Evolutionary conservation across 305 asterid species (phyloP).

Genomic region (Nicotiana rustica): DNA sequence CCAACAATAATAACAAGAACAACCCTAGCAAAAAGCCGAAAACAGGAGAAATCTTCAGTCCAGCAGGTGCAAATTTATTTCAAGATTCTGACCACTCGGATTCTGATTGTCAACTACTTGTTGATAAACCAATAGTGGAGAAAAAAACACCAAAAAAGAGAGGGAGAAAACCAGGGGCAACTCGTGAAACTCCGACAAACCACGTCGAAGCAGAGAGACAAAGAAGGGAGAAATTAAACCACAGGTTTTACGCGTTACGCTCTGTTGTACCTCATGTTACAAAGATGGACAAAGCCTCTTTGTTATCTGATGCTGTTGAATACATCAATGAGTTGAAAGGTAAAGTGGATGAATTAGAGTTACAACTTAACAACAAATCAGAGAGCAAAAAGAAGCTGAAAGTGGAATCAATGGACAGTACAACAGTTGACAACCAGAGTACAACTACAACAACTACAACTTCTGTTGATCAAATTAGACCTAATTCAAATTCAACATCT

Average conservation of each 20-base stretch:
- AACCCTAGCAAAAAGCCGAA: not conserved
- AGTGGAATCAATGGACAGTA: conserved; percentile 23
- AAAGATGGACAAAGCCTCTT: conserved; percentile 54
- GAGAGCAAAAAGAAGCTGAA: conserved; percentile 31
- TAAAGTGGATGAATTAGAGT: conserved; percentile 44
- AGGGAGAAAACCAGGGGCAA: conserved; percentile 32
- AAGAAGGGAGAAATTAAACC: conserved; percentile 39
- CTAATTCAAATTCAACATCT: not conserved
- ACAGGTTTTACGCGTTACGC: conserved; percentile 38
- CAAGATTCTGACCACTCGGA: conserved; percentile 33
- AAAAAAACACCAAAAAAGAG: not conserved
- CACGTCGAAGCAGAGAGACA: conserved; percentile 43
- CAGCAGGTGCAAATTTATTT: not conserved
- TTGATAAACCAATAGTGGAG: not conserved
- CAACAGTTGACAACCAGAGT: conserved; percentile 30
- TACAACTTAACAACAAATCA: not conserved
- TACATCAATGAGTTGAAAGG: conserved; percentile 48
- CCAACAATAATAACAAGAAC: not conserved
- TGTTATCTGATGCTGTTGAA: conserved; percentile 48
- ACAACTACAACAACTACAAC: conserved; percentile 24
- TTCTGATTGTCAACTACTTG: conserved; percentile 31
- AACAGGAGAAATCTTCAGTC: not conserved
- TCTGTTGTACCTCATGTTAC: conserved; percentile 55
- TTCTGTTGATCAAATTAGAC: not conserved
- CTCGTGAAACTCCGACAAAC: not conserved